Evolutionary conservation across 1,284 basidiomycete species (phyloP).

Genomic region (Ganoderma leucocontextum): DNA sequence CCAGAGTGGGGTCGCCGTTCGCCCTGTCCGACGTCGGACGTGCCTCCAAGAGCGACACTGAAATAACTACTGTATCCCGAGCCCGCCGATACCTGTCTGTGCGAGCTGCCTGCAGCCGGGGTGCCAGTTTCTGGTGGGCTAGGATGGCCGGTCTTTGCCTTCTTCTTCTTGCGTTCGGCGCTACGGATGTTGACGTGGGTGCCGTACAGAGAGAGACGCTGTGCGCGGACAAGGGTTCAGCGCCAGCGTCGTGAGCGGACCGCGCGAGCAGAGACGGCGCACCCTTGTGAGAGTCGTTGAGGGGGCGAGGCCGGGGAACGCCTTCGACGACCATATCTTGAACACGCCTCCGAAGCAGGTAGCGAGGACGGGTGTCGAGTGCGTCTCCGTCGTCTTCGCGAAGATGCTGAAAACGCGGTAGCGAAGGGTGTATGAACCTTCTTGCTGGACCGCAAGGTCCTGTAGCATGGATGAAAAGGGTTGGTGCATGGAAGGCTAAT

Average conservation of each 20-base stretch:
- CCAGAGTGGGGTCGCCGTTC: neutral
- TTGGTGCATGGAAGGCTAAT: neutral
- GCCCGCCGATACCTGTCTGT: neutral
- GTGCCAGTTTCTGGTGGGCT: neutral
- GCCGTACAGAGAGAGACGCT: constrained; percentile 13
- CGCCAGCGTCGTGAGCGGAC: neutral
- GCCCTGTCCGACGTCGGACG: neutral
- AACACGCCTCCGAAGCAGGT: constrained; percentile 76
- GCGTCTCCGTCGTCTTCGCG: constrained; percentile 28
- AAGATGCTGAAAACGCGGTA: constrained; percentile 40
- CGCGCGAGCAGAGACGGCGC: neutral
- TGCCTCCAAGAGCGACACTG: neutral
- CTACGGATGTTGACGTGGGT: constrained; percentile 10
- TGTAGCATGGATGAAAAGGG: constrained; percentile 6
- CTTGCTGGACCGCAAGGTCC: constrained; percentile 40
- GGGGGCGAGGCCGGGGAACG: constrained; percentile 76
- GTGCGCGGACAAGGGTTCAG: neutral
- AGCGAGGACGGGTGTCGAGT: constrained; percentile 63
- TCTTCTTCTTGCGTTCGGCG: constrained; percentile 9
- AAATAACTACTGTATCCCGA: neutral
- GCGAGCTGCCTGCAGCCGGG: neutral
- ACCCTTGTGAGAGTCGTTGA: constrained; percentile 84
- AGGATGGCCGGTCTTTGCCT: neutral
- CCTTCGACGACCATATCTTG: constrained; percentile 80
- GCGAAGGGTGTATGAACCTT: constrained; percentile 39